Base-by-base conservation (phyloP, 2,329 filamentous ascomycete species). In the Lithohypha guttulata region DNA sequence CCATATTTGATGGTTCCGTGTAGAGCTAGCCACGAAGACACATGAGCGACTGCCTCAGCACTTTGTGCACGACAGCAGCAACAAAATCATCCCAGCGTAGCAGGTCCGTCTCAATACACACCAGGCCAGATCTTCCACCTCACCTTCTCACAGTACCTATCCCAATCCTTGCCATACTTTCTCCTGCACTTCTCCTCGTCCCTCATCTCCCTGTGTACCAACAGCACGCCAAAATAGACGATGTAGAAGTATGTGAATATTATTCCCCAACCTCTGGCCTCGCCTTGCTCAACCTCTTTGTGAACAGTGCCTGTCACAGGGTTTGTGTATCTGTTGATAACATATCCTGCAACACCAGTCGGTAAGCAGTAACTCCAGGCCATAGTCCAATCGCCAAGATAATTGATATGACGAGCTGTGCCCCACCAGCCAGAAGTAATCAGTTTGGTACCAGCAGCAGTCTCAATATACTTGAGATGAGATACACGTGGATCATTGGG, bases 131-230 rank as follows among this genome's bases (percentile, higher is more conserved):
- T 93, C 55, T 79, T 75, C 60, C 74, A 94, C 44, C 71, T 77
- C 30, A 95, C 89, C 56, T 78, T 72, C 61, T 79, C 77, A 61
- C 82, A 86, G 63, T 95, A 96, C 62, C 77, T 74, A 47, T 86
- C 76, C 87, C 89, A 96, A 56, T 95, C 86, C 51, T 79, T 79
- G 18, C 87, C 87, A 55, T 96, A 96, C 70, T 96, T 96, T 56
- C 74, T 74, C 47, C 73, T 69, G 61, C 89, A 96, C 69, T 94
- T 94, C 58, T 84, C 82, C 51, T 95, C 87, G 51, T 96, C 89
- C 38, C 89, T 73, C 42, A 77, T 67, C 57, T 93, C 86, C 14
- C 89, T 81, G 58, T 95, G 89, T 39, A 95, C 68, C 8, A 96
- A 70, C 46, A 96, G 64, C 9, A 93, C 65, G 3, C 79, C 86